phyloP scores from a whole-genome alignment of 495 filamentous ascomycete species.

The Trichoderma asperelloides region DNA sequence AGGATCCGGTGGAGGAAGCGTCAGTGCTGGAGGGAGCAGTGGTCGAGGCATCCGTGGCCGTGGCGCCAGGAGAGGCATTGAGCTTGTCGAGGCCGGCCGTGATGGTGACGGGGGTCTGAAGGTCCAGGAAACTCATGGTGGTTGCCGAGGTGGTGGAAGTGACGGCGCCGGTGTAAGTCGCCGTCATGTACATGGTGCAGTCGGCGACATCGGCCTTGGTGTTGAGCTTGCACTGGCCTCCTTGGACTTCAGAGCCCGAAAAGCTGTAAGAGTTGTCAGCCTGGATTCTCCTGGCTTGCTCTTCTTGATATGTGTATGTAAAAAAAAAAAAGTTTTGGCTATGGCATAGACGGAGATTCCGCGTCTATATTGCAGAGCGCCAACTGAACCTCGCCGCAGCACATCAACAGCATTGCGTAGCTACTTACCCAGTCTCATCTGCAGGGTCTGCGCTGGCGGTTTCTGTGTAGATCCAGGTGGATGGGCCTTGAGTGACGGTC shows the following conservation, averaged over 20 bases:
- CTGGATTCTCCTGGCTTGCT: not conserved
- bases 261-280: not conserved
- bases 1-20: not conserved
- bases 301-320: not conserved
- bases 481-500: slow-evolving; percentile 5
- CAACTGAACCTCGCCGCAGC: not conserved
- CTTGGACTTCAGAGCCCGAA: not conserved
- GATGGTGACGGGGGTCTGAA: slow-evolving; percentile 20
- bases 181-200: not conserved
- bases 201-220: not conserved
- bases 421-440: not conserved
- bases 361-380: not conserved
- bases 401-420: not conserved
- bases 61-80: not conserved
- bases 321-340: not conserved
- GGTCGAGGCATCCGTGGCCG: not conserved
- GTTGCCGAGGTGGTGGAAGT: slow-evolving; percentile 16
- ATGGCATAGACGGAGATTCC: not conserved
- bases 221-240: slow-evolving; percentile 1
- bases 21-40: not conserved
- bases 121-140: slow-evolving; percentile 11
- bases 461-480: not conserved
- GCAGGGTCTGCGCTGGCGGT: not conserved
- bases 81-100: slow-evolving; percentile 27
- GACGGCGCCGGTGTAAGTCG: not conserved